These are phyloP conservation scores for Neurospora sp. DNA, from an alignment of 495 filamentous ascomycete species.

Conservation along the genomic window DNA sequence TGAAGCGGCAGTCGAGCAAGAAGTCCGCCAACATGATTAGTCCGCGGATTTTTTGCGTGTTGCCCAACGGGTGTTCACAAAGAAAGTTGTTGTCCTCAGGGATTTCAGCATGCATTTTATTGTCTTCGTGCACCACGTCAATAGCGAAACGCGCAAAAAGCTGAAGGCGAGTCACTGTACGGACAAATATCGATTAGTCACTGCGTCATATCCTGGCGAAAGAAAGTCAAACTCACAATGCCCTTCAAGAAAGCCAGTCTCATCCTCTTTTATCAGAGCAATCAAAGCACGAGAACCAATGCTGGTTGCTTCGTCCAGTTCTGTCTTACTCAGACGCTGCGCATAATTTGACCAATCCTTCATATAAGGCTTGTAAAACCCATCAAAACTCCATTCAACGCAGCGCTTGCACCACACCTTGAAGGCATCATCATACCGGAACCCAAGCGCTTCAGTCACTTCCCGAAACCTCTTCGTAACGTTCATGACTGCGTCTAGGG, in stretches of 20 bases:
- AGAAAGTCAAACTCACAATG: neutral
- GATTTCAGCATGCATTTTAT: neutral
- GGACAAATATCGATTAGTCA: neutral
- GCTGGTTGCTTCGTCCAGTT: neutral
- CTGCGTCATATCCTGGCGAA: neutral
- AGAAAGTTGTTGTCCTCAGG: neutral
- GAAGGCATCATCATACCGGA: neutral
- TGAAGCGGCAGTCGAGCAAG: neutral
- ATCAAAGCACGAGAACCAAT: neutral
- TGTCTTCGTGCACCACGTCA: neutral
- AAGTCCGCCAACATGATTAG: neutral
- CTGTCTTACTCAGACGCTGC: neutral
- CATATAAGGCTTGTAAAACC: neutral
- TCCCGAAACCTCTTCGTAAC: neutral
- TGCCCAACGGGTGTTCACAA: neutral
- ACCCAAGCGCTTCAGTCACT: neutral
- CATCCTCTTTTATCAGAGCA: neutral
- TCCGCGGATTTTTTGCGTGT: neutral
- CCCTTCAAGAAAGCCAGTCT: neutral
- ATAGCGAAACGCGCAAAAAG: neutral
- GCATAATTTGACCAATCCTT: neutral
- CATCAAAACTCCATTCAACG: neutral
- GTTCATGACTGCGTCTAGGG: neutral
- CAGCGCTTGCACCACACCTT: neutral
- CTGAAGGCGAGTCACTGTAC: neutral